Evolutionary conservation across 2,329 filamentous ascomycete species (phyloP).

Genomic region (Xylaria sp.): DNA sequence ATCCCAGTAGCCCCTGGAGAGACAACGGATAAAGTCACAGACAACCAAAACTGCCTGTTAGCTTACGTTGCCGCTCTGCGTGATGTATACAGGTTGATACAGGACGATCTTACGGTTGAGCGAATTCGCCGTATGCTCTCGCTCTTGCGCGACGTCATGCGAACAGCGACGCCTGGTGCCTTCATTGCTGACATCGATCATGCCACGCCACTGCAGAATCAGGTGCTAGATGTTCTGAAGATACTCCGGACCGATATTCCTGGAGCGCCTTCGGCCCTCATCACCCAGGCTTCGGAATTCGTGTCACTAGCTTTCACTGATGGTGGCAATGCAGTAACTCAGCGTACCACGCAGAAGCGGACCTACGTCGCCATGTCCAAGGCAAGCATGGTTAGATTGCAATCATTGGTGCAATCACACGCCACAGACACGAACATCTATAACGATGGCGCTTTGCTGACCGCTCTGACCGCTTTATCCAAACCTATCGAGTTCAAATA

Average conservation of each 20-base stretch:
- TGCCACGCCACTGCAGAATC: constrained; percentile 76
- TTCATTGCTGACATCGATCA: constrained; percentile 80
- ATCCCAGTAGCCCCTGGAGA: constrained; percentile 64
- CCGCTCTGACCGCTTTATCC: constrained; percentile 73
- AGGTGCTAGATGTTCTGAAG: constrained; percentile 74
- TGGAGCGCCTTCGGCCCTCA: constrained; percentile 74
- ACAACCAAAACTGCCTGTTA: constrained; percentile 84
- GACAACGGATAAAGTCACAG: constrained; percentile 58
- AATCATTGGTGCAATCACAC: constrained; percentile 69
- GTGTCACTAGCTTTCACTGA: constrained; percentile 73
- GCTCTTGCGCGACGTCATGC: constrained; percentile 77
- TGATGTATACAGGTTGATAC: constrained; percentile 81
- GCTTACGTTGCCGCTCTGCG: constrained; percentile 83
- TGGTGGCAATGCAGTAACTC: constrained; percentile 50
- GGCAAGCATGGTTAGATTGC: constrained; percentile 77
- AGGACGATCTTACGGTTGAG: constrained; percentile 69
- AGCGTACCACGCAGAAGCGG: constrained; percentile 62
- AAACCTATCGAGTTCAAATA: constrained; percentile 84
- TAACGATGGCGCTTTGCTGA: constrained; percentile 71
- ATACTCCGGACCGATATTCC: constrained; percentile 73
- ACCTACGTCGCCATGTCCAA: constrained; percentile 94
- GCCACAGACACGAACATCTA: constrained; percentile 75
- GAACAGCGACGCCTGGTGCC: constrained; percentile 72
- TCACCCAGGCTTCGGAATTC: constrained; percentile 76
- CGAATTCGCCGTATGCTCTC: constrained; percentile 75